Evolutionary conservation across 75 land plant species (phyloP).

Genomic region (Cupressus sempervirens): DNA sequence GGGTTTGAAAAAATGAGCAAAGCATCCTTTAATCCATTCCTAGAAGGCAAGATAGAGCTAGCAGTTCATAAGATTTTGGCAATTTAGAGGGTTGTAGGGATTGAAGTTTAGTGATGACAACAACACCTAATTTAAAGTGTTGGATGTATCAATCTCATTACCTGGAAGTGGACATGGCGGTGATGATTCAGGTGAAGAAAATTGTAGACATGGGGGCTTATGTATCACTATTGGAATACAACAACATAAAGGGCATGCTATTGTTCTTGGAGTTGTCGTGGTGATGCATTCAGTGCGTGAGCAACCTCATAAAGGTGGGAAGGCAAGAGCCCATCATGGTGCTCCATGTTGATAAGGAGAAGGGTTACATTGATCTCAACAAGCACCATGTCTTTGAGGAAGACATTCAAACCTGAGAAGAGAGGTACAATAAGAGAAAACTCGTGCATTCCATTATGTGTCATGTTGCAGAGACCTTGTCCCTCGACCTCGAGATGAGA

Average conservation of each 20-base stretch:
- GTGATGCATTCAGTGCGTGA: slow-evolving; percentile 85
- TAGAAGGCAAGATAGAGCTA: too few species aligned
- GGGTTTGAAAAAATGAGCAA: too few species aligned
- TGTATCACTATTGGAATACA: slow-evolving; percentile 91
- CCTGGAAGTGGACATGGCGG: slow-evolving; percentile 92
- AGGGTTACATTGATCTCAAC: slow-evolving; percentile 92
- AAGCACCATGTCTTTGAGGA: slow-evolving; percentile 91
- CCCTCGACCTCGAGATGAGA: slow-evolving; percentile 85
- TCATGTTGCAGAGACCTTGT: slow-evolving; percentile 91
- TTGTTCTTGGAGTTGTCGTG: slow-evolving; percentile 94
- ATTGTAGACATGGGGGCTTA: slow-evolving; percentile 98
- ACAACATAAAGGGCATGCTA: slow-evolving; percentile 98
- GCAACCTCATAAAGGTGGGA: slow-evolving; percentile 87
- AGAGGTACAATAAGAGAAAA: slow-evolving; percentile 96
- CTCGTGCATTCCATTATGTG: slow-evolving; percentile 98
- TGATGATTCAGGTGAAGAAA: slow-evolving; percentile 95
- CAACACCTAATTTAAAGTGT: slow-evolving; percentile 65
- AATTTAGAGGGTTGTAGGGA: too few species aligned
- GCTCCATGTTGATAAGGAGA: too few species aligned
- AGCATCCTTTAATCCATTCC: too few species aligned
- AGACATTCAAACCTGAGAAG: slow-evolving; percentile 83
- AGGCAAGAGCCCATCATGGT: slow-evolving; percentile 95
- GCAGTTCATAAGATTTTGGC: too few species aligned
- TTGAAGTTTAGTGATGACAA: slow-evolving; percentile 3
- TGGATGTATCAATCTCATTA: slow-evolving; percentile 91